phyloP scores from a whole-genome alignment of 306 rosid genomes.

The Spatholobus suberectus region DNA sequence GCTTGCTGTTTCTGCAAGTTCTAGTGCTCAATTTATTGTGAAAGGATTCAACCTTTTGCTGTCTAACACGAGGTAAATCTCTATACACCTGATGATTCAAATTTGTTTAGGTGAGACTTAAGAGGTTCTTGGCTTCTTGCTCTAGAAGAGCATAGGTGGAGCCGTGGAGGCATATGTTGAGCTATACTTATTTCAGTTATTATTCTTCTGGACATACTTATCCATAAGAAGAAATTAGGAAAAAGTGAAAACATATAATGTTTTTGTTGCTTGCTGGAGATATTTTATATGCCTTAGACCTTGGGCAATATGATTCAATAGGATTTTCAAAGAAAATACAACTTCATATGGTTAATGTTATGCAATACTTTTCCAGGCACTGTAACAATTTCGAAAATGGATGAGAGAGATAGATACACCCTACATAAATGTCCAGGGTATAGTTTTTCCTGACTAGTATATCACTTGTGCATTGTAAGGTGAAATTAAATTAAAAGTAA shows the following conservation, averaged over 20 bases:
- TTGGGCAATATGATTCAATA: background rate
- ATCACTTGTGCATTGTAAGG: background rate
- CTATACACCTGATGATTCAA: background rate
- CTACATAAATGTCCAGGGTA: background rate
- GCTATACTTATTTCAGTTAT: slow-evolving; percentile 9
- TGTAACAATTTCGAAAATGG: slow-evolving; percentile 16
- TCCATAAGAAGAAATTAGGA: background rate
- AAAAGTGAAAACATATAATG: background rate
- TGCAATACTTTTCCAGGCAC: background rate
- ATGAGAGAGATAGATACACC: background rate
- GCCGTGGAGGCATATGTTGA: background rate
- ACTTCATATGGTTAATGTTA: background rate
- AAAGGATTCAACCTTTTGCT: slow-evolving; percentile 74
- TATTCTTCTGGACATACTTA: background rate
- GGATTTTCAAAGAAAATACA: slow-evolving; percentile 14
- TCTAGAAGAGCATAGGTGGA: background rate
- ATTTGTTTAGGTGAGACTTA: background rate
- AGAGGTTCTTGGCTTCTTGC: slow-evolving; percentile 38
- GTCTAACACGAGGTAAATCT: slow-evolving; percentile 69
- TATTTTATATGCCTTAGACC: background rate
- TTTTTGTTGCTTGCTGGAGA: background rate
- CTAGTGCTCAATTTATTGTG: slow-evolving; percentile 66
- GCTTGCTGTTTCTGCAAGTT: slow-evolving; percentile 74
- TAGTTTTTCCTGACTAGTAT: background rate
- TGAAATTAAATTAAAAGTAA: background rate